Conservation (phyloP, 768 basidiomycete species). For the Lanmaoa rubissima region DNA sequence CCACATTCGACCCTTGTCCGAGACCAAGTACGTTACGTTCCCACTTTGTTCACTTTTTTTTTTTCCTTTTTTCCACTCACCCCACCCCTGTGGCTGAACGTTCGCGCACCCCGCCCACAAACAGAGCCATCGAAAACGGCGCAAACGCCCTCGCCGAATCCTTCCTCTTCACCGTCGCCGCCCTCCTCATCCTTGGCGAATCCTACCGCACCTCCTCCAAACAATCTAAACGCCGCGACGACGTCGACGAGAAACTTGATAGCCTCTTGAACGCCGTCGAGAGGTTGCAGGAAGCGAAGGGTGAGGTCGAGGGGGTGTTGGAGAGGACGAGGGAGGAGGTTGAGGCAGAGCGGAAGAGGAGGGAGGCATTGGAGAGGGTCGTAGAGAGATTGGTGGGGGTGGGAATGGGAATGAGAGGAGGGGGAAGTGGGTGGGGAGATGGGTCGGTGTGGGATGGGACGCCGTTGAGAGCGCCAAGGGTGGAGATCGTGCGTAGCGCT, state of each 20-base stretch:
- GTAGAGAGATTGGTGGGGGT: conserved; percentile 68
- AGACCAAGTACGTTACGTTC: conserved; percentile 60
- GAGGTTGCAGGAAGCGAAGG: conserved; percentile 44
- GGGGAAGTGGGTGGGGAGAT: conserved; percentile 58
- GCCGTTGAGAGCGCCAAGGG: conserved; percentile 48
- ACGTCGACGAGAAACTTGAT: conserved; percentile 70
- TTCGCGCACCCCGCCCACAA: too few species aligned
- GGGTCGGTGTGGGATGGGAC: conserved; percentile 49
- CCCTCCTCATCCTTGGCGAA: conserved; percentile 71
- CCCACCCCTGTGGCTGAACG: too few species aligned
- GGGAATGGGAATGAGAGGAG: conserved; percentile 54
- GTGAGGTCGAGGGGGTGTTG: conserved; percentile 43
- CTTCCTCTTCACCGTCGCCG: conserved; percentile 78
- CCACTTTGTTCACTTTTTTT: neutral
- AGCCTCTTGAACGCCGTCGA: conserved; percentile 47
- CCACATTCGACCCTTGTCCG: conserved; percentile 75
- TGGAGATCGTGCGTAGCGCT: conserved; percentile 31
- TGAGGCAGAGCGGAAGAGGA: conserved; percentile 36
- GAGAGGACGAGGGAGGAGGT: conserved; percentile 44
- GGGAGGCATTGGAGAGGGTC: conserved; percentile 64
- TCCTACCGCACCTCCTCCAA: conserved; percentile 71
- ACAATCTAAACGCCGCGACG: conserved; percentile 66
- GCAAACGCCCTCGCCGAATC: conserved; percentile 84
- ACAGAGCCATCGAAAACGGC: conserved; percentile 81
- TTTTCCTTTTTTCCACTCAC: neutral